A percentile compares a stretch with the other conserved stretches of the same genome.
These are phyloP conservation scores for Acacia concinna DNA, from an alignment of 331 rosid genomes.

Conservation along the genomic window DNA sequence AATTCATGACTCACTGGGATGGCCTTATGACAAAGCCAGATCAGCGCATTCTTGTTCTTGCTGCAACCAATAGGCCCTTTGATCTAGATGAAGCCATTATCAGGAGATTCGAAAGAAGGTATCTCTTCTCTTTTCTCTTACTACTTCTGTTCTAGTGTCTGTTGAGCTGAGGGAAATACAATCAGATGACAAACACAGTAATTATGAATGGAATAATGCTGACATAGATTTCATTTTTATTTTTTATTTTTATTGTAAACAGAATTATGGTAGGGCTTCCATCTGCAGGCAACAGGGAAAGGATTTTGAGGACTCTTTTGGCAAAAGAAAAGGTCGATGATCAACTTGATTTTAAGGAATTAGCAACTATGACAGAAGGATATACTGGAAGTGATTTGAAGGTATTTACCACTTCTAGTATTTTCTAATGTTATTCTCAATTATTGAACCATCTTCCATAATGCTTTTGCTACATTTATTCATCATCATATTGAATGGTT, in stretches of 20 bases:
- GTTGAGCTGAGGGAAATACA: not conserved
- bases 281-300: slow-evolving; percentile 80
- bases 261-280: slow-evolving; percentile 96
- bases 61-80: slow-evolving; percentile 95
- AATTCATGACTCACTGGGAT: slow-evolving; percentile 95
- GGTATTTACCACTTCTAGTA: slow-evolving; percentile 40
- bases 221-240: not conserved
- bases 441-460: not conserved
- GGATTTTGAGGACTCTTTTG: slow-evolving; percentile 72
- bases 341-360: slow-evolving; percentile 66
- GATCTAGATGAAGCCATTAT: slow-evolving; percentile 98
- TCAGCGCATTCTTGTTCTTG: slow-evolving; percentile 90
- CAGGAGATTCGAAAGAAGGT: slow-evolving; percentile 96
- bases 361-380: slow-evolving; percentile 85
- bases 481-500: slow-evolving; percentile 16
- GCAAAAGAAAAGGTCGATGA: slow-evolving; percentile 69
- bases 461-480: slow-evolving; percentile 15
- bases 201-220: not conserved
- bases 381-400: slow-evolving; percentile 93
- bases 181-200: not conserved
- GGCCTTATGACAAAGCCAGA: slow-evolving; percentile 80
- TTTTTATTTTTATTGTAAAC: slow-evolving; percentile 34
- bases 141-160: not conserved
- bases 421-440: slow-evolving; percentile 8
- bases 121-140: slow-evolving; percentile 2